phyloP scores from a whole-genome alignment of 2,329 filamentous ascomycete species.

The Calonectria honghensis region DNA sequence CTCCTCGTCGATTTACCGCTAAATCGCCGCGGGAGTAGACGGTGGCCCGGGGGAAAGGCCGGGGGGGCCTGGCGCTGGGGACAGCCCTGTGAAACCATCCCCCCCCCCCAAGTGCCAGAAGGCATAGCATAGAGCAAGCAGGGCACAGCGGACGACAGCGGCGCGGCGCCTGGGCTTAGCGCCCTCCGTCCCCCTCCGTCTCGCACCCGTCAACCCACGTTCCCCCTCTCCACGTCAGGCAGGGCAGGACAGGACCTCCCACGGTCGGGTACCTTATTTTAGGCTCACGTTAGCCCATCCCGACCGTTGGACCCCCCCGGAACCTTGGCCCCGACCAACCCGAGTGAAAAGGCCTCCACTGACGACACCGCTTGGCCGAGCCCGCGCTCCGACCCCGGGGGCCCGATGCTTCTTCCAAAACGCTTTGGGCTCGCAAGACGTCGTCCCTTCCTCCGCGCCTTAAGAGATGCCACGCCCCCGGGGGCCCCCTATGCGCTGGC shows the following conservation, averaged over 20 bases:
- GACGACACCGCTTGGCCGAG: slow-evolving; percentile 22
- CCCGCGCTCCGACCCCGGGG: slow-evolving; percentile 17
- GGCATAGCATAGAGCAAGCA: not conserved
- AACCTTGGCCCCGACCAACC: not conserved
- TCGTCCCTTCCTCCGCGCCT: not conserved
- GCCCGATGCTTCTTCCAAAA: not conserved
- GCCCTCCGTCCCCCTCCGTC: not conserved
- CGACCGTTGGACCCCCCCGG: slow-evolving; percentile 17
- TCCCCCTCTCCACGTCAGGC: slow-evolving; percentile 26
- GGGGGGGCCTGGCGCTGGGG: slow-evolving; percentile 13
- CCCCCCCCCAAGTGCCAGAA: not conserved
- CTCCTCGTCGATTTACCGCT: slow-evolving; percentile 22
- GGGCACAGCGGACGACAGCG: not conserved
- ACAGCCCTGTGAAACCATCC: slow-evolving; percentile 26
- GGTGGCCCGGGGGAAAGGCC: not conserved
- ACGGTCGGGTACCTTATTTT: slow-evolving; percentile 39
- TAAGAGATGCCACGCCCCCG: slow-evolving; percentile 13
- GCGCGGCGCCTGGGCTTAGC: not conserved
- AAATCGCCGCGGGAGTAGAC: slow-evolving; percentile 8
- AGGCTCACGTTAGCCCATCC: slow-evolving; percentile 24
- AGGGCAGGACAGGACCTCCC: not conserved
- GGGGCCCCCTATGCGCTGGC: slow-evolving; percentile 30
- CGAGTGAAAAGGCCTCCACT: not conserved
- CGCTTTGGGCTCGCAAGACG: slow-evolving; percentile 9
- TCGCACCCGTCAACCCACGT: slow-evolving; percentile 10